Evolutionary conservation across 2,329 filamentous ascomycete genomes (phyloP).

Genomic region (Colletotrichum sp.): DNA sequence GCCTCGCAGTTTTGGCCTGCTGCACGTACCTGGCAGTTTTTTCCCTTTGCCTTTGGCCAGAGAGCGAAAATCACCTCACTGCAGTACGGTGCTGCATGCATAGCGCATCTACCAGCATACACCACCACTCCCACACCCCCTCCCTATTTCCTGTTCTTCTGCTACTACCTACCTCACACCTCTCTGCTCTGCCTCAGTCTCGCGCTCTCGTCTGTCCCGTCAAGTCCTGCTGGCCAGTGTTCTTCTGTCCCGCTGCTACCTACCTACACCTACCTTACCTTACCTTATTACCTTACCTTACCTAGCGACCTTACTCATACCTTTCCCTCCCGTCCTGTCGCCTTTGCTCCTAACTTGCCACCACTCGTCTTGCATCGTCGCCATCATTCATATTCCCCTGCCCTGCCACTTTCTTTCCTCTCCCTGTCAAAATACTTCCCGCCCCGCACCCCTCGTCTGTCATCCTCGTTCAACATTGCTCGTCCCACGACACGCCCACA

Average conservation of each 20-base stretch:
- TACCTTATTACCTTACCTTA: background rate
- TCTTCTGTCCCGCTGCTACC: background rate
- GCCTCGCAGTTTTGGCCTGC: background rate
- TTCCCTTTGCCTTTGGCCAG: background rate
- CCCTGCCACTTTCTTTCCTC: constrained; percentile 18
- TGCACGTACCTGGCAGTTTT: constrained; percentile 21
- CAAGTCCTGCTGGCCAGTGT: background rate
- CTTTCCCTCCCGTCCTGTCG: background rate
- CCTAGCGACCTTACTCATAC: constrained; percentile 2
- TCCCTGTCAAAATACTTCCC: constrained; percentile 20
- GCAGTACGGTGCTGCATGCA: constrained; percentile 16
- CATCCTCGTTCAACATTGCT: constrained; percentile 20
- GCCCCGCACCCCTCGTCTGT: constrained; percentile 21
- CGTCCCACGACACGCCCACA: constrained; percentile 15
- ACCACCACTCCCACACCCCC: constrained; percentile 13
- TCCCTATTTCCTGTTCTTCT: constrained; percentile 4
- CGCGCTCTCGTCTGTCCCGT: background rate
- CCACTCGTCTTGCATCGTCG: constrained; percentile 20
- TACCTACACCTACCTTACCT: background rate
- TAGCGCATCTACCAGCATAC: constrained; percentile 17
- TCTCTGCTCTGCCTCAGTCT: constrained; percentile 16
- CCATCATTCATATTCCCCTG: constrained; percentile 22
- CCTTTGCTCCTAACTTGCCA: constrained; percentile 12
- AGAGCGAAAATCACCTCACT: constrained; percentile 21
- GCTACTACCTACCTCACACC: background rate